Base-by-base conservation (phyloP, 2,329 filamentous ascomycete genomes). In the Penicillium sp. region DNA sequence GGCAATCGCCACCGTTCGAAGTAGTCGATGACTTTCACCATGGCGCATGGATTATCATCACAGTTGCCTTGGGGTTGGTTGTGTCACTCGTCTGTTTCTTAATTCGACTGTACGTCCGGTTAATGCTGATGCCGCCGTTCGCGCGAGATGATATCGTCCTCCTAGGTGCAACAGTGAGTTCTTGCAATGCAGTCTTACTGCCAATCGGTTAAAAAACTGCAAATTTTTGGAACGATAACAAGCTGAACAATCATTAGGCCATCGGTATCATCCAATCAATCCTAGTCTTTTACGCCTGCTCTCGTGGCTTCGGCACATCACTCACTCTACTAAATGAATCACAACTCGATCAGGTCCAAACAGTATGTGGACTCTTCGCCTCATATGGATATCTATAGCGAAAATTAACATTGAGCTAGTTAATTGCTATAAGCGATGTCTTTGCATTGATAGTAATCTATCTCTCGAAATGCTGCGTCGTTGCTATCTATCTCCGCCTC, bases 401-500 rank as follows among this genome's bases (percentile, higher is more conserved):
- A 19, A 6, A 25, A 23, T 16, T 16, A 23, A 57, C 57, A 50
- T 58, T 44, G 9, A 37, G 7, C 27, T 52, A 70, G 68, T 62
- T 70, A 26, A 46, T 75, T 33, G 76, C 75, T 54, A 66, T 72
- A 42, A 72, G 63, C 54, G 72, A 82, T 57, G 65, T 80, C n/a
- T 68, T 82, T 53, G 78, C 75, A 52, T 61, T 81, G 43, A 42
- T 78, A 31, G 70, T 74, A 1, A 60, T 80, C 21, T 79, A 76
- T 58, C 67, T 80, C 35, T 70, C 65, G 19, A 71, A 71, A 62
- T 69, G 67, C 53, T 70, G 69, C 16, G 77, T 80, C 37, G 69
- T 75, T 6, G 70, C 77, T 16, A 74, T 82, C 11, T 76, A 79
- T 53, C 67, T 78, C 21, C 78, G 79, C 5, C 68, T 82, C 16